phyloP scores from a whole-genome alignment of 805 yeast species.

The Ascoidea tarda region DNA sequence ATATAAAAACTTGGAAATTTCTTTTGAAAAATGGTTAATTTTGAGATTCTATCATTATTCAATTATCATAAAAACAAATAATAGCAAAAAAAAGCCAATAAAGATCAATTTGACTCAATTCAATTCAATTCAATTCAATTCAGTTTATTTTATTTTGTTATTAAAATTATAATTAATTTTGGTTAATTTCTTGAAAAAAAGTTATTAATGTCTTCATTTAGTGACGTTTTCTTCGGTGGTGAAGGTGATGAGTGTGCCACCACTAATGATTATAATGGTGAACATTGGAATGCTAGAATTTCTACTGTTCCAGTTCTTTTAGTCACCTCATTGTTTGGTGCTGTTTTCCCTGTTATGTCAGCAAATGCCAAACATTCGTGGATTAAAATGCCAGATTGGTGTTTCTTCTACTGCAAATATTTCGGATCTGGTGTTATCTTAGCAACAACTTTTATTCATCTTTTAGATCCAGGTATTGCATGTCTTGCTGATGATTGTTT shows the following conservation, averaged over 20 bases:
- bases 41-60: too few species aligned
- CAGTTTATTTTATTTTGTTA: too few species aligned
- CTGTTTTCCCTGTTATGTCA: conserved; percentile 27
- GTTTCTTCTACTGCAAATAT: conserved; percentile 20
- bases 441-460: conserved; percentile 64
- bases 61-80: too few species aligned
- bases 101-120: too few species aligned
- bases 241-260: not conserved
- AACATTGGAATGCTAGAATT: conserved; percentile 30
- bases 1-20: too few species aligned
- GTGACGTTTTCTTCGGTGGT: too few species aligned
- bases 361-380: conserved; percentile 20
- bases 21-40: too few species aligned
- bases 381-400: conserved; percentile 25
- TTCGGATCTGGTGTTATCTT: conserved; percentile 71
- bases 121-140: too few species aligned
- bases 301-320: conserved; percentile 51
- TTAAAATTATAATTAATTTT: too few species aligned
- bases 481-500: conserved; percentile 14
- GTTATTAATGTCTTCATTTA: too few species aligned
- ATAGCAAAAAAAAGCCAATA: too few species aligned
- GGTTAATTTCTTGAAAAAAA: too few species aligned
- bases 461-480: conserved; percentile 38
- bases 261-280: conserved; percentile 10
- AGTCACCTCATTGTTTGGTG: conserved; percentile 29